These are phyloP conservation scores for Diaporthe sp. DNA, from an alignment of 2,329 filamentous ascomycete genomes.

Conservation along the genomic window DNA sequence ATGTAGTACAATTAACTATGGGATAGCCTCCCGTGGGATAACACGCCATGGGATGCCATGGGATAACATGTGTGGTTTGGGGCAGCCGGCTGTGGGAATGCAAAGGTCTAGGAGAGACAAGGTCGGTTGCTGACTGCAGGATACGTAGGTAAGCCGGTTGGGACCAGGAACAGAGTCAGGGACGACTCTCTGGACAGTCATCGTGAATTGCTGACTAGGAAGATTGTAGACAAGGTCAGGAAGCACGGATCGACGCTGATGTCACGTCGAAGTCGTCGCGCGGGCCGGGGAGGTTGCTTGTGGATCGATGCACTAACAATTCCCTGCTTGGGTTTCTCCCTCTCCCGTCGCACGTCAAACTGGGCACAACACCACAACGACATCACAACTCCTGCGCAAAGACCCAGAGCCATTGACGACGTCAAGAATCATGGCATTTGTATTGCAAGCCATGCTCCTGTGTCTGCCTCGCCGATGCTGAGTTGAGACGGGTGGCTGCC, in stretches of 20 bases:
- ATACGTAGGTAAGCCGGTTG: too few relatives aligned
- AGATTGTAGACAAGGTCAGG: not conserved
- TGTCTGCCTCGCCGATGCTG: not conserved
- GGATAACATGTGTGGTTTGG: too few relatives aligned
- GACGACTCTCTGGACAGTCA: not conserved
- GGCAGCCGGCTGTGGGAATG: too few relatives aligned
- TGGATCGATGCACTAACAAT: conserved; percentile 1
- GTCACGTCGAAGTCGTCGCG: not conserved
- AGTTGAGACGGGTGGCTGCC: conserved; percentile 2
- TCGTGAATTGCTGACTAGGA: not conserved
- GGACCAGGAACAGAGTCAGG: too few relatives aligned
- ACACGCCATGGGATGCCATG: too few relatives aligned
- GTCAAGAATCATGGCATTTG: not conserved
- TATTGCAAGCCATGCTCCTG: too few relatives aligned
- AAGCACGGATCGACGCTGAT: not conserved
- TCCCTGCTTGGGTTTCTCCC: not conserved
- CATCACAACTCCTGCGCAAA: not conserved
- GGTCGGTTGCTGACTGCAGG: too few relatives aligned
- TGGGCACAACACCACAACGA: not conserved
- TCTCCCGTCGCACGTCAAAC: not conserved
- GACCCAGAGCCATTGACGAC: not conserved
- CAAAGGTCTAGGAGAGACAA: too few relatives aligned
- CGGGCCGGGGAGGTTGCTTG: not conserved
- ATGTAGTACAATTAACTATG: too few relatives aligned
- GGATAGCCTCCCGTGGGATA: too few relatives aligned